Percentiles rank a stretch among this genome's conserved stretches.
These are phyloP conservation scores for Phyllosticta ampelicida DNA, from an alignment of 2,329 filamentous ascomycete genomes.

Conservation along the genomic window DNA sequence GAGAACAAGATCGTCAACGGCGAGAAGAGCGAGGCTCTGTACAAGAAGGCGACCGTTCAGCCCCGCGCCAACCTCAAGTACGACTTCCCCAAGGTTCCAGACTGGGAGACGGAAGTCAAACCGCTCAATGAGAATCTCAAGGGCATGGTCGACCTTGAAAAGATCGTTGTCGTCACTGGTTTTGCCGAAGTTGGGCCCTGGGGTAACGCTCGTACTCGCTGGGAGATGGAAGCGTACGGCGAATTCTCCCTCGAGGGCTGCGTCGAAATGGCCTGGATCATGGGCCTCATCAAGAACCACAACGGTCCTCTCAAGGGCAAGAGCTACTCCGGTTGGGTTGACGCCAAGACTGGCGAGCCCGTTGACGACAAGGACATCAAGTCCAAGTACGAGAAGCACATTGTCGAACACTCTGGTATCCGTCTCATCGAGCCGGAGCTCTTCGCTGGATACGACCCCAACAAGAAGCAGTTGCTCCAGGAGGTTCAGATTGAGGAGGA, in stretches of 20 bases:
- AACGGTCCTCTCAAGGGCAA: slow-evolving; percentile 94
- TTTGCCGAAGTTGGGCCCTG: slow-evolving; percentile 94
- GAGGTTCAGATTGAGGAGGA: slow-evolving; percentile 97
- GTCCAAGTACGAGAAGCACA: slow-evolving; percentile 91
- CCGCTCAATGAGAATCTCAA: slow-evolving; percentile 81
- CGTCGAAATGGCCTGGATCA: slow-evolving; percentile 99
- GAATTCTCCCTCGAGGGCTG: slow-evolving; percentile 96
- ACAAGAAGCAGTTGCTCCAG: slow-evolving; percentile 96
- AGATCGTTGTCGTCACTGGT: slow-evolving; percentile 93
- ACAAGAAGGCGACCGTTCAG: slow-evolving; percentile 88
- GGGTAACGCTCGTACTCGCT: slow-evolving; percentile 96
- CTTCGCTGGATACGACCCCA: slow-evolving; percentile 93
- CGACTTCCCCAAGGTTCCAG: slow-evolving; percentile 79
- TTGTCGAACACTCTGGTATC: slow-evolving; percentile 93
- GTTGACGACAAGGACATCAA: slow-evolving; percentile 98
- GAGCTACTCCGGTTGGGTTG: slow-evolving; percentile 94
- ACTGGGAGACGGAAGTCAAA: slow-evolving; percentile 85
- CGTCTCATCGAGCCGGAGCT: slow-evolving; percentile 95
- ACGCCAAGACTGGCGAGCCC: slow-evolving; percentile 85
- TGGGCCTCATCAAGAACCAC: slow-evolving; percentile 98
- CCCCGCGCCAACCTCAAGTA: slow-evolving; percentile 97
- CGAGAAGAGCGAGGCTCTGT: slow-evolving; percentile 79
- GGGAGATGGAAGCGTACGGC: slow-evolving; percentile 98
- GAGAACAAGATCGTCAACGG: slow-evolving; percentile 98
- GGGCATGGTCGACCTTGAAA: slow-evolving; percentile 97